Base-by-base conservation (phyloP, 1,284 basidiomycete species). In the Mrakiaceae sp. region DNA sequence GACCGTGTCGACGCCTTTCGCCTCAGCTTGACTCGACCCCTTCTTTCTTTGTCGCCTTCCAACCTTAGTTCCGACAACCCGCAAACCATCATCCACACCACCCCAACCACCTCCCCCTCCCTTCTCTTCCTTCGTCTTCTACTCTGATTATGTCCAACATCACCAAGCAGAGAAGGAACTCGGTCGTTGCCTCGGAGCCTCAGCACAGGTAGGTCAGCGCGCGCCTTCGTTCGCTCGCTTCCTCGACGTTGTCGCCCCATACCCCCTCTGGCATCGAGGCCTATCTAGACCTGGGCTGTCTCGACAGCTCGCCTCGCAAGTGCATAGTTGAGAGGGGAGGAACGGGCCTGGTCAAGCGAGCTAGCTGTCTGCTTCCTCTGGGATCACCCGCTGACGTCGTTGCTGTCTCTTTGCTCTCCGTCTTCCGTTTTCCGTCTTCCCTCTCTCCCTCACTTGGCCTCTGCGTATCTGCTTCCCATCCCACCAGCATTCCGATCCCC, bases 401-500 rank as follows among this genome's bases (percentile, higher is more conserved):
- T 27, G 27, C 27, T 27, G 27, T 27, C 27, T 27, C 27, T 27
- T 27, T 27, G 27, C 27, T 27, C 27, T 27, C 27, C 27, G 27
- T 27, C 27, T 27, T 27, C 27, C 27, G 27, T 10, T 58, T 58
- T n/a, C 14, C 11, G 40, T 6, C 27, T 43, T 57, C 7, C 27
- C 55, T 9, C 55, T 27, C 55, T 11, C 11, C 40, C 43, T 27
- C 27, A 27, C 43, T 39, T 49, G n/a, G n/a, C 48, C 16, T 52
- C 51, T 62, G 8, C 14, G 6, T 47, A 11, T 8, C 27, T n/a
- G 39, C 8, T 42, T 52, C 40, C n/a, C 44, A 11, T 54, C 40
- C 42, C n/a, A 12, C 27, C 48, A 63, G 54, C 62, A 63, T 57
- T 44, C 62, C 44, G 46, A 63, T 57, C 54, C 55, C 51, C 16